A percentile compares a stretch with the other conserved stretches of the same genome.
phyloP scores from a whole-genome alignment of 345 rosid genomes.

The Arabidopsis thaliana region TAIR10.1 NC_003074.8:15985001-15985500 shows the following conservation, averaged over 20 bases:
- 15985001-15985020: conserved; percentile 51
- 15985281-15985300: conserved; percentile 10
- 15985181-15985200: background rate
- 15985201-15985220: background rate
- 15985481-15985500: no score
- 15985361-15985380: no score
- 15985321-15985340: no score
- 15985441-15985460: no score
- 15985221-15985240: background rate
- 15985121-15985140: conserved; percentile 60
- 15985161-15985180: background rate
- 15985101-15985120: conserved; percentile 64
- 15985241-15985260: background rate
- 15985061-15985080: conserved; percentile 89
- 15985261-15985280: background rate
- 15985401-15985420: no score
- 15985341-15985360: no score
- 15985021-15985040: conserved; percentile 84
- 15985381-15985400: no score
- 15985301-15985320: background rate
- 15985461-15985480: no score
- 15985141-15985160: conserved; percentile 38
- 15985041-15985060: conserved; percentile 88
- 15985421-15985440: no score
- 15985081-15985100: conserved; percentile 75